Percentiles rank a stretch among this genome's conserved stretches.
These are phyloP conservation scores for Ascochyta viciae-villosae DNA, from an alignment of 2,329 filamentous ascomycete genomes.

Conservation along the genomic window DNA sequence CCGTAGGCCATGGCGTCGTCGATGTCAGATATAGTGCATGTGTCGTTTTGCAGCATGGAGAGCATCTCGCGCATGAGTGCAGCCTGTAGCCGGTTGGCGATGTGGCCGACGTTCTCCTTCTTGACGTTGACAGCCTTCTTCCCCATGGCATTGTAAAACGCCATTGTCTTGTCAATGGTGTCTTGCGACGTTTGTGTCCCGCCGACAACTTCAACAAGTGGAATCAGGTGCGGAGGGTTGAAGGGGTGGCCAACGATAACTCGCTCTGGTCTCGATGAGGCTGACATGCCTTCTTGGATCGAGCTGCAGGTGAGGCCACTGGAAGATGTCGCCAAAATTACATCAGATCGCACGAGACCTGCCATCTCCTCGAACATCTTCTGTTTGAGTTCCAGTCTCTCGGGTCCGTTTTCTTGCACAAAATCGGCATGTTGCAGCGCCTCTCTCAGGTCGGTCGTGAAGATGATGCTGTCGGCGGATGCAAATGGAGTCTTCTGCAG, in stretches of 20 bases:
- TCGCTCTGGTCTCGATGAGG: constrained; percentile 37
- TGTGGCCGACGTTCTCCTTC: constrained; percentile 53
- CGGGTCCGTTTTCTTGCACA: constrained; percentile 53
- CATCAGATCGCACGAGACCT: constrained; percentile 33
- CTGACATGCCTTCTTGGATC: constrained; percentile 26
- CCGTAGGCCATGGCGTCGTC: constrained; percentile 28
- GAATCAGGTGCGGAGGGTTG: constrained; percentile 59
- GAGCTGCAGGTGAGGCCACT: constrained; percentile 48
- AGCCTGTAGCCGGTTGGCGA: constrained; percentile 56
- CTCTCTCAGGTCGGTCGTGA: constrained; percentile 17
- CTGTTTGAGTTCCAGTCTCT: constrained; percentile 51
- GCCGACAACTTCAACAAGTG: constrained; percentile 55
- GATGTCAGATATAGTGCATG: constrained; percentile 23
- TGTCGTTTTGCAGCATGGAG: constrained; percentile 20
- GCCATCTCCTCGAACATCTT: constrained; percentile 48
- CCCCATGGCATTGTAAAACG: constrained; percentile 51
- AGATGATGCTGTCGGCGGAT: constrained; percentile 15
- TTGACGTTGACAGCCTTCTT: constrained; percentile 44
- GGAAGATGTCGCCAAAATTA: constrained; percentile 52
- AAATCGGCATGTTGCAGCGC: constrained; percentile 35
- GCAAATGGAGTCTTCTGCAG: constrained; percentile 14
- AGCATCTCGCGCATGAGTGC: constrained; percentile 28
- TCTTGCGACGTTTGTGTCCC: constrained; percentile 24
- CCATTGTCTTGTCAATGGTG: constrained; percentile 38
- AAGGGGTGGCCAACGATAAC: constrained; percentile 54